phyloP scores from a whole-genome alignment of 2,329 filamentous ascomycete species.

The Xylaria sp. region DNA sequence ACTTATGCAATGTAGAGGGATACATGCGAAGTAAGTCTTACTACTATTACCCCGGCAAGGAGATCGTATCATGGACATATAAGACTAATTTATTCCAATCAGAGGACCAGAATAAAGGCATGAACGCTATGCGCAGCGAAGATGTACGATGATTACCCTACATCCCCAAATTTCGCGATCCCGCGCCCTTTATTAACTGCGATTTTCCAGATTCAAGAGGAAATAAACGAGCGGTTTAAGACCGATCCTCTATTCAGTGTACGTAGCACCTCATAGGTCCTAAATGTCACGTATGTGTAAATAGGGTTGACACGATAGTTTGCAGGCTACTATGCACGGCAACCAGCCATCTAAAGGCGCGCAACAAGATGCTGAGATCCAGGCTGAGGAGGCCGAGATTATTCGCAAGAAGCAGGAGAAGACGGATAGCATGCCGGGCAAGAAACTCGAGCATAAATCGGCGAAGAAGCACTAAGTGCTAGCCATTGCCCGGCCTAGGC shows the following conservation, averaged over 20 bases:
- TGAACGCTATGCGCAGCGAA: slow-evolving; percentile 44
- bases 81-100: slow-evolving; percentile 10
- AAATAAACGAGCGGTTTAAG: slow-evolving; percentile 44
- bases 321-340: slow-evolving; percentile 45
- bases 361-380: slow-evolving; percentile 45
- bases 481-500: neutral
- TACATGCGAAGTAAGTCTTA: slow-evolving; percentile 43
- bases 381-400: slow-evolving; percentile 45
- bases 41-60: neutral
- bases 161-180: neutral
- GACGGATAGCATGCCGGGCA: slow-evolving; percentile 41
- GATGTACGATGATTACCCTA: slow-evolving; percentile 37
- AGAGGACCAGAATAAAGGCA: slow-evolving; percentile 44
- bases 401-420: slow-evolving; percentile 45
- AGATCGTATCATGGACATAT: neutral
- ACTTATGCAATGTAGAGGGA: slow-evolving; percentile 42
- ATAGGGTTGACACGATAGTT: neutral
- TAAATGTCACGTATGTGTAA: neutral
- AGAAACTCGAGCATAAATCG: slow-evolving; percentile 37
- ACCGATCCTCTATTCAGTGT: slow-evolving; percentile 44
- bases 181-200: slow-evolving; percentile 1
- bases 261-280: slow-evolving; percentile 13
- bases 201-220: slow-evolving; percentile 38
- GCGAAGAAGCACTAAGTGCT: slow-evolving; percentile 16
- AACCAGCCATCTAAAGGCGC: slow-evolving; percentile 46